These are phyloP conservation scores for Candida ulmi DNA, from an alignment of 805 yeast species.

Conservation along the genomic window DNA sequence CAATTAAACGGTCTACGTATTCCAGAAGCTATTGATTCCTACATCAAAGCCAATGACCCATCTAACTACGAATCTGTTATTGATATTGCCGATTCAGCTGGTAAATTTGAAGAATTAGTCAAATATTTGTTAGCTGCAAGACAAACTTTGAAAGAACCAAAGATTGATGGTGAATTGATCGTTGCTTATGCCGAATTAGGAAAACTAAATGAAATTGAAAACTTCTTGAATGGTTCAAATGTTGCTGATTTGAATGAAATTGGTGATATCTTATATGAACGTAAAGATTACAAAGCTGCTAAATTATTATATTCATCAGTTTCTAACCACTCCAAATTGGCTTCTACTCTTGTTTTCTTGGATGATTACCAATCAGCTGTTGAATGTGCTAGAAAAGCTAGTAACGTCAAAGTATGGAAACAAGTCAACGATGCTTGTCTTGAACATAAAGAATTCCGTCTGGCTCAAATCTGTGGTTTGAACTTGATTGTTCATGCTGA, in stretches of 20 bases:
- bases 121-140: slow-evolving; percentile 89
- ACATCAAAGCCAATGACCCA: slow-evolving; percentile 88
- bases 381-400: slow-evolving; percentile 97
- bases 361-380: slow-evolving; percentile 95
- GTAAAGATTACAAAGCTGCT: slow-evolving; percentile 86
- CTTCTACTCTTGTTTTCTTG: slow-evolving; percentile 91
- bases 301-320: slow-evolving; percentile 79
- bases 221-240: slow-evolving; percentile 76
- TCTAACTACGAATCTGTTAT: slow-evolving; percentile 85
- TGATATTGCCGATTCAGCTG: slow-evolving; percentile 93
- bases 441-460: slow-evolving; percentile 88
- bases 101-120: slow-evolving; percentile 89
- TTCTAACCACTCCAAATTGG: slow-evolving; percentile 92
- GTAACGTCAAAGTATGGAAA: slow-evolving; percentile 91
- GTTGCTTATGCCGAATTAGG: slow-evolving; percentile 79
- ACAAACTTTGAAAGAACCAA: slow-evolving; percentile 82
- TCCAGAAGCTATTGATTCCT: slow-evolving; percentile 87
- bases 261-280: slow-evolving; percentile 85
- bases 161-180: slow-evolving; percentile 87
- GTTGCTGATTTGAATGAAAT: slow-evolving; percentile 89
- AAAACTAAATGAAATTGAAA: slow-evolving; percentile 74
- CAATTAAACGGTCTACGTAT: slow-evolving; percentile 91
- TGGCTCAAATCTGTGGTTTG: slow-evolving; percentile 98
- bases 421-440: slow-evolving; percentile 96
- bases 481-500: slow-evolving; percentile 96